These are phyloP conservation scores for Stenogyne calaminthoides DNA, from an alignment of 305 asterid species.

Conservation along the genomic window DNA sequence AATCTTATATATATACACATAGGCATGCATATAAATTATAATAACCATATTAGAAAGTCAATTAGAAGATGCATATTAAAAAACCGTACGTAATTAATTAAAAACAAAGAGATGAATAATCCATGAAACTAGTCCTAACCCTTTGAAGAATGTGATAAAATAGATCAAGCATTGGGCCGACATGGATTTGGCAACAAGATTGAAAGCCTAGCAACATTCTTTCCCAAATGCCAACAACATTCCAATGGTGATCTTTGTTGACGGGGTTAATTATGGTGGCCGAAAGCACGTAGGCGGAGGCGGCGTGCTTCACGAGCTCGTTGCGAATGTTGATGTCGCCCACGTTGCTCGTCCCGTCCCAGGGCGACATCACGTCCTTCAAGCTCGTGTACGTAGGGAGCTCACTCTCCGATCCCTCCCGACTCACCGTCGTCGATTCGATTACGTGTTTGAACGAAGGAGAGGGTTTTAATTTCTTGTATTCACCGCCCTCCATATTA, in stretches of 20 bases:
- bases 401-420: constrained; percentile 32
- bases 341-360: constrained; percentile 4
- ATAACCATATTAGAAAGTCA: too few relatives aligned
- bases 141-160: constrained; percentile 25
- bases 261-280: constrained; percentile 37
- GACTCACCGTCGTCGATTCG: constrained; percentile 25
- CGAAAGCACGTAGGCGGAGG: constrained; percentile 65
- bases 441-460: constrained; percentile 38
- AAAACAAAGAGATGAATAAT: neutral
- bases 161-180: constrained; percentile 25
- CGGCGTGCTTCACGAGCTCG: constrained; percentile 66
- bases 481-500: constrained; percentile 30
- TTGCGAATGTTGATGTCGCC: constrained; percentile 50
- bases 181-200: constrained; percentile 36
- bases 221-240: constrained; percentile 30
- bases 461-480: constrained; percentile 28
- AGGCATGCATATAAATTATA: too few relatives aligned
- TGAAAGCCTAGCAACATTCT: constrained; percentile 26
- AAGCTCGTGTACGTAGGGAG: constrained; percentile 49
- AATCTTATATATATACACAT: too few relatives aligned
- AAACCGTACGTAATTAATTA: too few relatives aligned
- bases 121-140: constrained; percentile 27
- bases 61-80: too few relatives aligned
- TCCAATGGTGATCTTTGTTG: constrained; percentile 35
- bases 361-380: constrained; percentile 49